Percentiles rank a stretch among this genome's conserved stretches.
Conservation (phyloP, 208 protist species). For the Trypanosoma mega region DNA sequence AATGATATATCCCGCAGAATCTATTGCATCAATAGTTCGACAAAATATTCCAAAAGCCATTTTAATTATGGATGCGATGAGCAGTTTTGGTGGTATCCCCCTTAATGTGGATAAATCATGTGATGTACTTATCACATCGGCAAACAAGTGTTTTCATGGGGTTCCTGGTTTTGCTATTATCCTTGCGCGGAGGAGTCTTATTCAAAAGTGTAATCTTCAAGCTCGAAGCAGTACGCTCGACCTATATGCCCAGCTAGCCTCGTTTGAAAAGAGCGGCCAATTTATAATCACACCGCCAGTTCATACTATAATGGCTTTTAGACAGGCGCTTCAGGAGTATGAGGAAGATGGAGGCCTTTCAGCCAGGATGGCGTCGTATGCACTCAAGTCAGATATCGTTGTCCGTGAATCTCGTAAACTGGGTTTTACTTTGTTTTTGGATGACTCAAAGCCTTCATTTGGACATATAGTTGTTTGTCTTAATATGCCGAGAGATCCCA, state of each 20-base stretch:
- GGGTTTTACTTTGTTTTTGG: conserved; percentile 75
- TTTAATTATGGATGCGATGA: conserved; percentile 88
- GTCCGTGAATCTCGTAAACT: conserved; percentile 51
- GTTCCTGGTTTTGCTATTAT: conserved; percentile 84
- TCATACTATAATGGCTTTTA: conserved; percentile 79
- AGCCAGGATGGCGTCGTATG: conserved; percentile 47
- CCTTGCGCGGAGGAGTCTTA: conserved; percentile 40
- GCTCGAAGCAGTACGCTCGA: conserved; percentile 65
- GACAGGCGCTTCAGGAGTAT: conserved; percentile 74
- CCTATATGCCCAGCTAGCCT: conserved; percentile 54
- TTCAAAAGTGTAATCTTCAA: conserved; percentile 53
- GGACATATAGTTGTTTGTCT: conserved; percentile 83
- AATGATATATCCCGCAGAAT: conserved; percentile 81
- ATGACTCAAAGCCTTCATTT: conserved; percentile 53
- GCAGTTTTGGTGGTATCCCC: conserved; percentile 77
- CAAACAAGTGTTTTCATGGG: conserved; percentile 91
- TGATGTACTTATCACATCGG: conserved; percentile 70
- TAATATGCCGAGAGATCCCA: conserved; percentile 70
- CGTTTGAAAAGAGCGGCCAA: conserved; percentile 72
- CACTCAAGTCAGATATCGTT: conserved; percentile 53
- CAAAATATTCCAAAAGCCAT: conserved; percentile 43
- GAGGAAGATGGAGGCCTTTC: conserved; percentile 65
- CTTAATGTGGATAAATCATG: conserved; percentile 53
- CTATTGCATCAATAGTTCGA: conserved; percentile 54
- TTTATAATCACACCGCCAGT: conserved; percentile 82